phyloP scores from a whole-genome alignment of 371 early-diverging fungal species.

The Actinomortierella ambigua region DNA sequence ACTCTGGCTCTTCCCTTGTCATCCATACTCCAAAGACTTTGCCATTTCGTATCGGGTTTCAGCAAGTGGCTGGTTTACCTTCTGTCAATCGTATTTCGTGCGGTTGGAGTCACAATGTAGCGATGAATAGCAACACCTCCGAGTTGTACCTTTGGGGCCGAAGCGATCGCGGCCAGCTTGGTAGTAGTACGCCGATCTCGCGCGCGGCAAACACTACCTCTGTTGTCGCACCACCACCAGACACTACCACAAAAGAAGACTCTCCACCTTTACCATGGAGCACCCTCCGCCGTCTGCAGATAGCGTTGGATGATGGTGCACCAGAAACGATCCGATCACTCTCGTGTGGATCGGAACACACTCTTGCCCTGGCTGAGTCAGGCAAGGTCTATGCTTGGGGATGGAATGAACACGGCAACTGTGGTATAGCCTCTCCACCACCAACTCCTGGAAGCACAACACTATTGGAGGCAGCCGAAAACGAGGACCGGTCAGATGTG shows the following conservation, averaged over 20 bases:
- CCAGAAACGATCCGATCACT: constrained; percentile 42
- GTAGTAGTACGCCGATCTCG: constrained; percentile 15
- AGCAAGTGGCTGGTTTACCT: constrained; percentile 16
- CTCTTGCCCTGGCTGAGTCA: constrained; percentile 53
- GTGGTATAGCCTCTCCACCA: constrained; percentile 42
- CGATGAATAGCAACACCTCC: constrained; percentile 33
- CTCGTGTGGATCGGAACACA: constrained; percentile 84
- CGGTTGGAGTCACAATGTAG: constrained; percentile 80
- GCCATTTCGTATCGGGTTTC: constrained; percentile 33
- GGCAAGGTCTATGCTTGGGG: constrained; percentile 75
- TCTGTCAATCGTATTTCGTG: constrained; percentile 50
- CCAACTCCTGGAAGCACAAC: background rate
- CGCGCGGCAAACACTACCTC: constrained; percentile 9
- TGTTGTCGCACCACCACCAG: constrained; percentile 16
- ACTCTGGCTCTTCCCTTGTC: no score
- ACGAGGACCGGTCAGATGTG: constrained; percentile 19
- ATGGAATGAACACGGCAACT: constrained; percentile 96
- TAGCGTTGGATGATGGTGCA: background rate
- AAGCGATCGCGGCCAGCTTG: constrained; percentile 73
- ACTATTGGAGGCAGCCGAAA: background rate
- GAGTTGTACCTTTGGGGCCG: constrained; percentile 67
- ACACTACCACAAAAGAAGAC: constrained; percentile 1
- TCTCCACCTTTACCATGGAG: constrained; percentile 6
- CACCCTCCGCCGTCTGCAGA: constrained; percentile 7
- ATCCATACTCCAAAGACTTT: no score